Base-by-base conservation (phyloP, 768 basidiomycete genomes). In the Paxillus rubicundulus region DNA sequence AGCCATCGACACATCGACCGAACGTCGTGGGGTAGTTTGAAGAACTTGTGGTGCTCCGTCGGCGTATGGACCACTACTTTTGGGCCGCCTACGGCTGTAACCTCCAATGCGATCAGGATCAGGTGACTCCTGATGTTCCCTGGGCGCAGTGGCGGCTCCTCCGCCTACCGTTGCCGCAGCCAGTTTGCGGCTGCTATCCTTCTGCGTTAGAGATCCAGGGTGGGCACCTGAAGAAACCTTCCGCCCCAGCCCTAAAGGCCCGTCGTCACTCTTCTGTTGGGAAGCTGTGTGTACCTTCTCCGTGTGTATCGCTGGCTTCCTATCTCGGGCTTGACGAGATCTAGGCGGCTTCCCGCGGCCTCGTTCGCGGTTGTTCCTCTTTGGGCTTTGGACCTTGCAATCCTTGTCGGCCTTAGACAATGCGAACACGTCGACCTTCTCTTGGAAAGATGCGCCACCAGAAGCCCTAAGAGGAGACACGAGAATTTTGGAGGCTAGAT, bases 401-500 rank as follows among this genome's bases (percentile, higher is more conserved):
- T 38, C 37, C 17, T 33, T 28, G 9, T 33, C 44, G 18, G 28
- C n/a, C 17, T 8, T 28, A 9, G 28, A 12, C 1, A 12, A n/a
- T 32, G 32, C 43, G 43, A 45, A 17, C 9, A 8, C n/a, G 10
- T 8, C 24, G 3, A 33, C 27, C 6, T 33, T 20, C 18, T 18
- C 37, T 7, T 9, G 20, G 2, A 14, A 28, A 16, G 42, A 24
- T n/a, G 37, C 13, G 43, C 14, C 37, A 20, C 36, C 28, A 16
- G 36, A 28, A 32, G 44, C 16, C 42, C 43, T 59, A 37, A 75
- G 61, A 44, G 72, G 72, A 5, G 53, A 54, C 5, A 59, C 54
- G 44, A 75, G 70, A 21, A 74, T 68, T 50, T 66, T 61, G 17
- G 60, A 54, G 4, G 71, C 71, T 21, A 70, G 53, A 49, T 72